Evolutionary conservation across 2,329 filamentous ascomycete species (phyloP), one percentile per base, ranked within the genome.

Genomic region (Ilyonectria robusta): DNA sequence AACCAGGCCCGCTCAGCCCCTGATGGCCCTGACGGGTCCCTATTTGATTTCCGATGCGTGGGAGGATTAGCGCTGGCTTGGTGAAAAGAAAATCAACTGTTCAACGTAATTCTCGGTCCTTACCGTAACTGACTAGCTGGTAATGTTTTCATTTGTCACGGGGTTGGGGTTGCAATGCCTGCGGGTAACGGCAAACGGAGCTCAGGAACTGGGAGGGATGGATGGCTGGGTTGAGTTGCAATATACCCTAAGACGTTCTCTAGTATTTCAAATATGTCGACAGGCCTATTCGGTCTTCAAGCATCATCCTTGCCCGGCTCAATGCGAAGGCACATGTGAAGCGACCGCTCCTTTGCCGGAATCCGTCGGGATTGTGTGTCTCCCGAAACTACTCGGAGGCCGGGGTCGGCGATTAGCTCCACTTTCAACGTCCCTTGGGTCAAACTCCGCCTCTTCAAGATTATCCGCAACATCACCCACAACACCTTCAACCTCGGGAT

Each of bases 391-490:
- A 31, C 31, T 26, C 35, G 51, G 58, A 37, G 67, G 69, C 44
- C 65, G 44, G 70, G 57, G 62, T 73, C 56, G 46, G 54, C 59
- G 37, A 33, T 60, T 31, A 54, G 70, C 60, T 69, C 73, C 73
- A 75, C 73, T 72, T 66, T 68, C 55, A 55, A 75, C 71, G 57
- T 71, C 72, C 62, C 33, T 40, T 37, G 21, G 37, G 31, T 23
- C 42, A 53, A 58, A 35, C 51, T n/a, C 29, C 60, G 19, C 23
- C 15, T 17, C 57, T 35, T 8, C 44, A 19, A 59, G 17, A 59
- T 53, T n/a, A 42, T 23, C 44, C 17, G 37, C 23, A 51, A 48
- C 35, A 29, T 23, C 11, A 35, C 23, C 21, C 6, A 21, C n/a
- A 33, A 35, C 47, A 46, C 19, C 40, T 3, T 31, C 33, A 47